Conservation (phyloP, 441 rosid genomes). For the Macaranga tanarius region DNA sequence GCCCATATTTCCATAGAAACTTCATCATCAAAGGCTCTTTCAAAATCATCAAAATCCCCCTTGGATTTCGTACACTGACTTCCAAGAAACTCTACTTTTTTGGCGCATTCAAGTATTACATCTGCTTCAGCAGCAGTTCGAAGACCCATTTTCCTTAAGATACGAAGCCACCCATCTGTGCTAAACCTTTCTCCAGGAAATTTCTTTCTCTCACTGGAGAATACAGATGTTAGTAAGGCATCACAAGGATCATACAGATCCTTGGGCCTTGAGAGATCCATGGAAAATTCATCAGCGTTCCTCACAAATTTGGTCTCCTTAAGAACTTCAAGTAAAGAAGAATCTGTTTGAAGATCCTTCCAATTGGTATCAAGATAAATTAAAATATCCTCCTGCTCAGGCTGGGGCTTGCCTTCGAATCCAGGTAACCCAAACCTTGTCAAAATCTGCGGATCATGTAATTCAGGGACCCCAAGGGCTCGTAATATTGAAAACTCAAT, state of each 20-base stretch:
- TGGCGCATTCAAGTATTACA: constrained; percentile 91
- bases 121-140: constrained; percentile 75
- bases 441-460: constrained; percentile 83
- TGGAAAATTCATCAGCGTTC: constrained; percentile 75
- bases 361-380: constrained; percentile 71
- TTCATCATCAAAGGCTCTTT: constrained; percentile 51
- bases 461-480: constrained; percentile 87
- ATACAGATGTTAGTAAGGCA: constrained; percentile 78
- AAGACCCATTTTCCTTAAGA: constrained; percentile 84
- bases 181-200: constrained; percentile 98
- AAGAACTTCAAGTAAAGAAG: constrained; percentile 78
- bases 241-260: constrained; percentile 94
- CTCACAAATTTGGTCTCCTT: constrained; percentile 83
- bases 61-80: constrained; percentile 51
- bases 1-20: constrained; percentile 76
- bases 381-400: constrained; percentile 83
- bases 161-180: constrained; percentile 84
- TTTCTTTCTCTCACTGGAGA: constrained; percentile 79
- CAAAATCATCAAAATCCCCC: constrained; percentile 63
- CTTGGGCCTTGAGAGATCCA: constrained; percentile 65
- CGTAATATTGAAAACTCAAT: constrained; percentile 62
- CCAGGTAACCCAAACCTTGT: constrained; percentile 85
- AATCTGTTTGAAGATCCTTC: constrained; percentile 72
- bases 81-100: constrained; percentile 79
- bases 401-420: constrained; percentile 69